phyloP scores from a whole-genome alignment of 495 filamentous ascomycete genomes.

The Aspergillus egyptiacus region DNA sequence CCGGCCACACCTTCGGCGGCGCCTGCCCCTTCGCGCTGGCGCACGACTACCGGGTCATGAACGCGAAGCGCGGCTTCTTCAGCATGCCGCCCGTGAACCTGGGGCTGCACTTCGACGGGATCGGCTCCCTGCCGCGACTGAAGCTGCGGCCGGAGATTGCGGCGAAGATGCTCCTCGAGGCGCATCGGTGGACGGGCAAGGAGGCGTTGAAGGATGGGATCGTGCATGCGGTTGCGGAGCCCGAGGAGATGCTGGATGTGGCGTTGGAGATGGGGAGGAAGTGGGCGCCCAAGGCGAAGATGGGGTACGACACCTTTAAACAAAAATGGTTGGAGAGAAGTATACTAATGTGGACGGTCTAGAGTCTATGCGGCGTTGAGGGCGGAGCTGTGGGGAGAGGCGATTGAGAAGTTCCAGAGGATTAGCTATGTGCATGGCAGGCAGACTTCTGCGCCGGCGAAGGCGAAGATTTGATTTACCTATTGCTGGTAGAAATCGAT shows the following conservation, averaged over 20 bases:
- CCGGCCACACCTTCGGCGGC: constrained; percentile 48
- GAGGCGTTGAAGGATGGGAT: constrained; percentile 45
- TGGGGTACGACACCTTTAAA: constrained; percentile 25
- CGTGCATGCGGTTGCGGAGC: constrained; percentile 43
- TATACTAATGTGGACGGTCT: background rate
- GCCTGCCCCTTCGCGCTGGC: constrained; percentile 43
- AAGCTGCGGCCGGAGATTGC: constrained; percentile 45
- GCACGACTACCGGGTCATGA: constrained; percentile 50
- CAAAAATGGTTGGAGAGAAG: background rate
- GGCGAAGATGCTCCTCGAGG: constrained; percentile 47
- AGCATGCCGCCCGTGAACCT: constrained; percentile 47
- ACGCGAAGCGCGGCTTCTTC: constrained; percentile 41
- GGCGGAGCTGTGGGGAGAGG: constrained; percentile 47
- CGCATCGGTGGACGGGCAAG: constrained; percentile 45
- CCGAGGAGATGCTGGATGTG: constrained; percentile 40
- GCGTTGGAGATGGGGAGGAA: constrained; percentile 35
- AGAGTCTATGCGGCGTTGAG: constrained; percentile 43
- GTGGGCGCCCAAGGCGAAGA: constrained; percentile 43
- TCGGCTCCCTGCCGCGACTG: constrained; percentile 41
- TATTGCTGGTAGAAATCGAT: background rate
- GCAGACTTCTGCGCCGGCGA: constrained; percentile 17
- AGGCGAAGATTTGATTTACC: constrained; percentile 26
- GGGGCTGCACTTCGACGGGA: constrained; percentile 46
- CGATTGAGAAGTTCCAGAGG: constrained; percentile 37
- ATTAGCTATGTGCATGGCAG: constrained; percentile 48